Evolutionary conservation across 768 basidiomycete species (phyloP).

Genomic region (Naganishia onofrii): DNA sequence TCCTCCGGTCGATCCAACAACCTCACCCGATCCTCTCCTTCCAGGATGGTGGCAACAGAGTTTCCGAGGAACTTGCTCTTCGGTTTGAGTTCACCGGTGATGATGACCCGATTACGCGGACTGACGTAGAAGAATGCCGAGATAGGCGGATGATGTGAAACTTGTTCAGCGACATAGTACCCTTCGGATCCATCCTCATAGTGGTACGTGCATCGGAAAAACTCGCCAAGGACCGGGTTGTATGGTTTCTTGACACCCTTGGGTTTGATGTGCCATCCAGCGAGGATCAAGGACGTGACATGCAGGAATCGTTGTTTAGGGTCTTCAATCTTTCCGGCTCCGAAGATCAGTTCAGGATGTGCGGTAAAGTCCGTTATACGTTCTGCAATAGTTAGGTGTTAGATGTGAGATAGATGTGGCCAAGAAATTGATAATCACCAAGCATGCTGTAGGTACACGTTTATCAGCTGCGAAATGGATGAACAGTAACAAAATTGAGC

Average conservation of each 20-base stretch:
- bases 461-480: background rate
- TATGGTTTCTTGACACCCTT: slow-evolving; percentile 99
- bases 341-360: slow-evolving; percentile 89
- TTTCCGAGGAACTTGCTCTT: slow-evolving; percentile 92
- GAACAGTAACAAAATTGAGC: background rate
- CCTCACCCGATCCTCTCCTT: slow-evolving; percentile 85
- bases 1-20: slow-evolving; percentile 79
- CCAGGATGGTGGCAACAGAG: slow-evolving; percentile 92
- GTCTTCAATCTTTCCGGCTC: slow-evolving; percentile 74
- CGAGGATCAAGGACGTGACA: slow-evolving; percentile 65
- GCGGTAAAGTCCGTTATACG: slow-evolving; percentile 99
- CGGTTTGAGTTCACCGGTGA: slow-evolving; percentile 89
- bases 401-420: background rate
- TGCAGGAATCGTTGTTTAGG: slow-evolving; percentile 86
- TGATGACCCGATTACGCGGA: slow-evolving; percentile 78
- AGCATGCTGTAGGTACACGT: background rate
- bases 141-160: slow-evolving; percentile 86
- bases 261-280: slow-evolving; percentile 99
- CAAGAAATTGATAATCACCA: background rate
- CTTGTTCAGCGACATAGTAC: slow-evolving; percentile 93
- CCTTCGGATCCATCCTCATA: slow-evolving; percentile 89
- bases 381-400: slow-evolving; percentile 76
- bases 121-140: slow-evolving; percentile 90
- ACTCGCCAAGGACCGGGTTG: slow-evolving; percentile 94
- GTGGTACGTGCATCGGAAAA: slow-evolving; percentile 93